Evolutionary conservation across 768 basidiomycete species (phyloP).

Genomic region (Tylopilus intermedius): DNA sequence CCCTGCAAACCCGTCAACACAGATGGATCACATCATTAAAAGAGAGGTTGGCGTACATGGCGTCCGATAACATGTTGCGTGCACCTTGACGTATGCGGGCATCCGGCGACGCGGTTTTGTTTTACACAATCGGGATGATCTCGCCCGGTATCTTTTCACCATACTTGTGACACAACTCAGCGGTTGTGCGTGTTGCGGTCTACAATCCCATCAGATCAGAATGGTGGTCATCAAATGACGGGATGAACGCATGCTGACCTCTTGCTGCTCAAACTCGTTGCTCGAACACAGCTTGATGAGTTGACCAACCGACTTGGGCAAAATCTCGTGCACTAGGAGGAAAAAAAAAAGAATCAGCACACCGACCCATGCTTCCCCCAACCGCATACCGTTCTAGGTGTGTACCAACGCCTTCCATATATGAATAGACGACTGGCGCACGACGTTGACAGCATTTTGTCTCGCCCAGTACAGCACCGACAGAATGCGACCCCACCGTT

Average conservation of each 20-base stretch:
- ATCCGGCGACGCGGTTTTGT: slow-evolving; percentile 57
- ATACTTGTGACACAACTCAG: slow-evolving; percentile 90
- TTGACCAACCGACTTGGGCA: slow-evolving; percentile 77
- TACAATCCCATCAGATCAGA: neutral
- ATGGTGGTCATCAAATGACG: no score
- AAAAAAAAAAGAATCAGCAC: slow-evolving; percentile 10
- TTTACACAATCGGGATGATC: slow-evolving; percentile 73
- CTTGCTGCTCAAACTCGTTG: slow-evolving; percentile 81
- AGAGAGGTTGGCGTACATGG: slow-evolving; percentile 56
- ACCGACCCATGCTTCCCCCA: no score
- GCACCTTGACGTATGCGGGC: slow-evolving; percentile 74
- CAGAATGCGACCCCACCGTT: slow-evolving; percentile 86
- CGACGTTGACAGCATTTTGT: slow-evolving; percentile 85
- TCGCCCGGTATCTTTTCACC: slow-evolving; percentile 88
- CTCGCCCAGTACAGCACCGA: slow-evolving; percentile 88
- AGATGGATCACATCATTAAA: neutral
- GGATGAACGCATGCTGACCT: slow-evolving; percentile 45
- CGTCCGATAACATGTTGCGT: slow-evolving; percentile 74
- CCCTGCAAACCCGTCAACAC: slow-evolving; percentile 40
- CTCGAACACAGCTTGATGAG: slow-evolving; percentile 75
- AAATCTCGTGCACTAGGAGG: slow-evolving; percentile 73
- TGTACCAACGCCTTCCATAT: slow-evolving; percentile 98
- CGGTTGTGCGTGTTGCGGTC: slow-evolving; percentile 85
- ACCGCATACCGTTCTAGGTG: slow-evolving; percentile 75
- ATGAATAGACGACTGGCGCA: slow-evolving; percentile 86